A percentile compares a stretch with the other conserved stretches of the same genome.
Conservation (phyloP, 2,329 filamentous ascomycete species). For the Pyricularia pennisetigena region DNA sequence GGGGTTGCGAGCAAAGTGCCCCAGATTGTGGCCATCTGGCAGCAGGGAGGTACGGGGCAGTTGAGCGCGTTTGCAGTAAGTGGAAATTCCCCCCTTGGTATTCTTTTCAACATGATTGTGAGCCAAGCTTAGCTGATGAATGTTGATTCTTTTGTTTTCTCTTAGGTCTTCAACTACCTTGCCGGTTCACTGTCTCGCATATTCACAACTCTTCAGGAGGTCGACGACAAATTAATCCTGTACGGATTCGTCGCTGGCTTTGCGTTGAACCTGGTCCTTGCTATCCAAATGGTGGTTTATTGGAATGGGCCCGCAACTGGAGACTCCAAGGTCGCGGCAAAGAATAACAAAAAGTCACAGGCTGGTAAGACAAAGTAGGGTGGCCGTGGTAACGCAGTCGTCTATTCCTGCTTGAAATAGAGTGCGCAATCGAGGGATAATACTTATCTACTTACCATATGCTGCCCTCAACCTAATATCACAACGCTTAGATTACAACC, state of each 20-base stretch:
- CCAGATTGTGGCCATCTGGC: slow-evolving; percentile 81
- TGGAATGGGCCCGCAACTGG: slow-evolving; percentile 55
- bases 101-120: not conserved
- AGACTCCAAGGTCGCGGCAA: slow-evolving; percentile 21
- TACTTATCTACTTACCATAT: not conserved
- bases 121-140: not conserved
- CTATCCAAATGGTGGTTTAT: slow-evolving; percentile 88
- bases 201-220: slow-evolving; percentile 95
- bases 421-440: not conserved
- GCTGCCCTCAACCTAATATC: not conserved
- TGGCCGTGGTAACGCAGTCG: not conserved
- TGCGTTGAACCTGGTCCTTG: slow-evolving; percentile 76
- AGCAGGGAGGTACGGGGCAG: slow-evolving; percentile 83
- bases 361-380: not conserved
- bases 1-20: slow-evolving; percentile 87
- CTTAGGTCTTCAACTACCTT: slow-evolving; percentile 95
- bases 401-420: not conserved
- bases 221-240: slow-evolving; percentile 91
- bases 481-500: not conserved
- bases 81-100: not conserved
- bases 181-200: slow-evolving; percentile 85
- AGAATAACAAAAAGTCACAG: slow-evolving; percentile 23
- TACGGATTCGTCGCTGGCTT: slow-evolving; percentile 93
- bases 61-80: slow-evolving; percentile 85
- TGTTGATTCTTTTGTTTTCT: not conserved